These are phyloP conservation scores for Aspergillus tanneri DNA, from an alignment of 2,329 filamentous ascomycete species.

Conservation along the genomic window DNA sequence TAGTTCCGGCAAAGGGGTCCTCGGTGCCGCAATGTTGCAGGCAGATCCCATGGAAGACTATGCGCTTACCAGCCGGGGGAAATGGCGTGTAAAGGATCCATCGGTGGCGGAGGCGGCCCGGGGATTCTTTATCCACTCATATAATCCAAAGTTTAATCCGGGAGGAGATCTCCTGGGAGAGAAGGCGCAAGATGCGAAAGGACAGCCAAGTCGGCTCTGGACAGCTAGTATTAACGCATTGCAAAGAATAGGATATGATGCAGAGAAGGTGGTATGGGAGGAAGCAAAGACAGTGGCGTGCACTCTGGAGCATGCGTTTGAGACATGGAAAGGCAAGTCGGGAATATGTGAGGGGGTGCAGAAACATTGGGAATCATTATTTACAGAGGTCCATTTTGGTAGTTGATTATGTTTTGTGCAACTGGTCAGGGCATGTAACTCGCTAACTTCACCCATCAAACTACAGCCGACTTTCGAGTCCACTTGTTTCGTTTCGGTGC, in stretches of 20 bases:
- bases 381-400: too few species aligned
- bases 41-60: constrained; percentile 34
- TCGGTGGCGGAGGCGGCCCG: constrained; percentile 21
- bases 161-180: constrained; percentile 25
- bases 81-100: constrained; percentile 22
- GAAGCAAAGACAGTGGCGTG: constrained; percentile 28
- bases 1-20: constrained; percentile 3
- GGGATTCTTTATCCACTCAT: constrained; percentile 34
- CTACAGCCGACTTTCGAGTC: too few species aligned
- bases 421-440: too few species aligned
- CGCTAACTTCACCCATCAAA: too few species aligned
- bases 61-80: constrained; percentile 19
- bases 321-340: constrained; percentile 23
- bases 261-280: constrained; percentile 33
- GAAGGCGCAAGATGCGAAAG: constrained; percentile 21
- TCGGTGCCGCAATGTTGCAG: constrained; percentile 19
- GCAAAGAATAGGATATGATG: constrained; percentile 31
- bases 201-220: constrained; percentile 26
- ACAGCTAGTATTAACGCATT: constrained; percentile 24
- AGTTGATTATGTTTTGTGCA: too few species aligned
- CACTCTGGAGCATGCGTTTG: constrained; percentile 25
- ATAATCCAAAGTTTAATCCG: constrained; percentile 33
- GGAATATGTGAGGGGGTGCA: constrained; percentile 18
- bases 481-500: too few species aligned
- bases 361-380: constrained; percentile 23